A percentile compares a stretch with the other conserved stretches of the same genome.
Conservation (phyloP, 306 rosid genomes). For the Lathyrus oleraceus region DNA sequence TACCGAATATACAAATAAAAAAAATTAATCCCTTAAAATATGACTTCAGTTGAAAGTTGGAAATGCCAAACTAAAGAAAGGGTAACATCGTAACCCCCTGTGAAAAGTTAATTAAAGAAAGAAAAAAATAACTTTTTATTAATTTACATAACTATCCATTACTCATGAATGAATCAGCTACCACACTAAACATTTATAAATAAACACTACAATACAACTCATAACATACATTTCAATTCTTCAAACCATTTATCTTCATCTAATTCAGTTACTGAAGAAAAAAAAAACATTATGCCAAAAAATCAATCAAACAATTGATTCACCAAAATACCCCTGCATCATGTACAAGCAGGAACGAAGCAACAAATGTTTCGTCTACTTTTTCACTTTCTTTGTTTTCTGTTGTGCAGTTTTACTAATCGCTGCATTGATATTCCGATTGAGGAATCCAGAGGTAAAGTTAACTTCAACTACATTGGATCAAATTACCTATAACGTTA, state of each 20-base stretch:
- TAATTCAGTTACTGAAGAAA: background rate
- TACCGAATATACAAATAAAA: too few species aligned
- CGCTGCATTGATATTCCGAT: constrained; percentile 48
- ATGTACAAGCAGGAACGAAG: constrained; percentile 45
- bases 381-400: constrained; percentile 49
- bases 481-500: constrained; percentile 6
- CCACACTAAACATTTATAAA: background rate
- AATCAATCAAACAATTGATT: background rate
- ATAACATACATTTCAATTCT: background rate
- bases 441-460: constrained; percentile 39
- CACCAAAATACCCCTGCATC: background rate
- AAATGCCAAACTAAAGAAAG: background rate
- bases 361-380: constrained; percentile 60
- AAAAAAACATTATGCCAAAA: background rate
- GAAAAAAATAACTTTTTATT: background rate
- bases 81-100: background rate
- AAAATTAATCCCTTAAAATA: too few species aligned
- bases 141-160: background rate
- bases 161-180: background rate
- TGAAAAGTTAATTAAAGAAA: background rate
- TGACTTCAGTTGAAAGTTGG: background rate
- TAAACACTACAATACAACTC: background rate
- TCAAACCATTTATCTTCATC: background rate
- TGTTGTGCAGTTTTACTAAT: constrained; percentile 38
- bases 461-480: constrained; percentile 41